Base-by-base conservation (phyloP, 2,329 filamentous ascomycete species). In the Apiospora hydei region DNA sequence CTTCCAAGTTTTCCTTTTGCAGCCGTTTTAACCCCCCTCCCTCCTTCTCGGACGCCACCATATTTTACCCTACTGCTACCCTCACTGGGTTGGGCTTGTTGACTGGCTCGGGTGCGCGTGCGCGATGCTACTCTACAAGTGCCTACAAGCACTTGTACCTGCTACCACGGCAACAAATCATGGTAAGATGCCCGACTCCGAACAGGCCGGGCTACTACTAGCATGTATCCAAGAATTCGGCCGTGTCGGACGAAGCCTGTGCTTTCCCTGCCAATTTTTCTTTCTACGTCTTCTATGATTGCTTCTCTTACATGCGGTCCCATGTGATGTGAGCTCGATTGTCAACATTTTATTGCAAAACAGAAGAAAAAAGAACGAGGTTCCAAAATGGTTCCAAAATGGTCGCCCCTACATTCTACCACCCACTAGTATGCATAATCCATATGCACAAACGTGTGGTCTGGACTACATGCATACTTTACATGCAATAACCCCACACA, bases 141-240 rank as follows among this genome's bases (percentile, higher is more conserved):
- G 57, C 41, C n/a, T 41, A 64, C 41, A 64, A 64, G 57, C 34
- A 64, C 57, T 64, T 64, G 57, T 41, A 64, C 57, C 34, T 64
- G 34, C 34, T 41, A 64, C 41, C 34, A 64, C 57, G 57, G 57
- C 34, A 64, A 64, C n/a, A 41, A 41, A 21, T 41, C 18, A n/a
- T 64, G 18, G 34, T 30, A 41, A 64, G 57, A 24, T 41, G 57
- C 5, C 57, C 57, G 57, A 64, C 57, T 41, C 57, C 34, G 57
- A 64, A 16, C 34, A 64, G n/a, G 57, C 57, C 57, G 57, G 34
- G 18, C 34, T n/a, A n/a, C n/a, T n/a, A n/a, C n/a, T 11, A 64
- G 26, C n/a, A 57, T 18, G 51, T 64, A 41, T 41, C 53, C 57
- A n/a, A 64, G 34, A 64, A 41, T 41, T 30, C 34, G 18, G 57